These are phyloP conservation scores for Apiospora arundinis DNA, from an alignment of 2,329 filamentous ascomycete genomes.

Conservation along the genomic window DNA sequence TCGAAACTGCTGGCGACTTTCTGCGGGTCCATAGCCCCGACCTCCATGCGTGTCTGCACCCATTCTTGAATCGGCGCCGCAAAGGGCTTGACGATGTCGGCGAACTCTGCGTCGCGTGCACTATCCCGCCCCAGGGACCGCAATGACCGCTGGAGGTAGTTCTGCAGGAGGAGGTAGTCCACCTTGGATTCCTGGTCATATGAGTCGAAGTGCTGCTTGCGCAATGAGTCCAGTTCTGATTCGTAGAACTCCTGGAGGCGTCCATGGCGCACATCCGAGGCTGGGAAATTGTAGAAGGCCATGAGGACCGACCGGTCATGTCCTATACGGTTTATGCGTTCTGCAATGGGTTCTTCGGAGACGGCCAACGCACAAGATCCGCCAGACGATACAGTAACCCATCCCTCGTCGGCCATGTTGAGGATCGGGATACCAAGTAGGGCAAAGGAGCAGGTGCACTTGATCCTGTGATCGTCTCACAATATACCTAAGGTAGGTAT, in stretches of 20 bases:
- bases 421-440: background rate
- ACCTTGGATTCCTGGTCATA: slow-evolving; percentile 52
- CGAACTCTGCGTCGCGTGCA: slow-evolving; percentile 43
- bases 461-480: too few species aligned
- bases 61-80: slow-evolving; percentile 47
- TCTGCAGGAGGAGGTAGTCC: slow-evolving; percentile 57
- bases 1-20: slow-evolving; percentile 50
- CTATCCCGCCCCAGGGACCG: slow-evolving; percentile 48
- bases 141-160: slow-evolving; percentile 47
- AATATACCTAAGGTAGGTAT: too few species aligned
- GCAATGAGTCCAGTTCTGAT: slow-evolving; percentile 47
- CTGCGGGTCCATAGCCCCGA: slow-evolving; percentile 50
- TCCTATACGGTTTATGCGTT: slow-evolving; percentile 50
- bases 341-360: slow-evolving; percentile 42
- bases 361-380: background rate
- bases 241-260: slow-evolving; percentile 49
- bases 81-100: slow-evolving; percentile 51
- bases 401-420: background rate
- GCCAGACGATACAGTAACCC: background rate
- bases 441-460: background rate
- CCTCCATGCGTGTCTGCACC: slow-evolving; percentile 55
- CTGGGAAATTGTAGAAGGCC: slow-evolving; percentile 55
- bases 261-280: slow-evolving; percentile 48
- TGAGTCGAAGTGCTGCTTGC: slow-evolving; percentile 41
- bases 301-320: slow-evolving; percentile 54